Base-by-base conservation (phyloP, 2,329 filamentous ascomycete species). In the Hypomyces rosellus region DNA sequence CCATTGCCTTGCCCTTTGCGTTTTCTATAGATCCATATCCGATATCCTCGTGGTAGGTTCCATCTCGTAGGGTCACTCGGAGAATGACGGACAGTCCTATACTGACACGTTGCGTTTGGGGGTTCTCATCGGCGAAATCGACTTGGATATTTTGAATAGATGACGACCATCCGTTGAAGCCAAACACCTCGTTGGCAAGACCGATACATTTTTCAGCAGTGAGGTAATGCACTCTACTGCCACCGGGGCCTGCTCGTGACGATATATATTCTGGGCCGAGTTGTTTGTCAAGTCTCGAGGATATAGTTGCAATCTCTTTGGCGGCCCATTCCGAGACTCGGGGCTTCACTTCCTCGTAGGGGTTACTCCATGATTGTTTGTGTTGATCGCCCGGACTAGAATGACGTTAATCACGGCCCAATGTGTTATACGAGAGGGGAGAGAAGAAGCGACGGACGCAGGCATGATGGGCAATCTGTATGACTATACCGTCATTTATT, bases 21-120 rank as follows among this genome's bases (percentile, higher is more conserved):
- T 99, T 99, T 68, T 97, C 92, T 59, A 95, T 95, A 58, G 93
- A 88, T 7, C 93, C 93, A 63, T 99, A 99, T 25, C 93, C 93
- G 55, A 97, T 86, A 64, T 99, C 93, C 78, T 99, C 93, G 65
- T 97, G 93, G 65, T 84, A 97, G n/a, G 92, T 93, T 43, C 93
- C 93, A 69, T 97, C 92, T 55, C 85, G 86, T 48, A 99, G 71
- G 2, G 90, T 96, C 34, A 99, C 86, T 51, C 93, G 82, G 51
- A 97, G 84, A 54, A 95, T 89, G 47, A 96, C 91, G 1, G 89
- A 95, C 36, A 99, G 68, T 0, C 93, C 93, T 34, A 97, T 75
- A 55, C 81, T 90, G 59, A 96, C 84, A 65, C 85, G 92, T 54
- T 85, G 79, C 8, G 84, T 90, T 60, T 85, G 80, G 14, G 84